These are phyloP conservation scores for Gastrolobium villosum DNA, from an alignment of 306 rosid species.

Conservation along the genomic window DNA sequence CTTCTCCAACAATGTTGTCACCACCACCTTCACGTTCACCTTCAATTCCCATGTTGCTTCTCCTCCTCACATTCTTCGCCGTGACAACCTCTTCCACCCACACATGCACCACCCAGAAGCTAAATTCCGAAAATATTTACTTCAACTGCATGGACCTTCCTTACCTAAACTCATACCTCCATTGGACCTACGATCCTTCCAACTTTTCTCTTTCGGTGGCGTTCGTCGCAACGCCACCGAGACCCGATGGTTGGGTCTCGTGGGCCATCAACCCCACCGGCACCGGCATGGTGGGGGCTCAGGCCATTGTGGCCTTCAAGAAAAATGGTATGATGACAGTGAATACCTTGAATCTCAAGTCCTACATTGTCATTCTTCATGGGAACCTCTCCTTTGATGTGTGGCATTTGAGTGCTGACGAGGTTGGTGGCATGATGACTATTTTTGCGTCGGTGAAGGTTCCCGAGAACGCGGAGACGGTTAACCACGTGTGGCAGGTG, in stretches of 20 bases:
- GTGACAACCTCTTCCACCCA: slow-evolving; percentile 47
- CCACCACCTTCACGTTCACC: background rate
- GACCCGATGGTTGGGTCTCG: slow-evolving; percentile 63
- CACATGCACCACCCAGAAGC: slow-evolving; percentile 64
- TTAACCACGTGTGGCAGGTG: slow-evolving; percentile 70
- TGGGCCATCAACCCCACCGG: slow-evolving; percentile 78
- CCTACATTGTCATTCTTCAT: slow-evolving; percentile 20
- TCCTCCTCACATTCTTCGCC: slow-evolving; percentile 25
- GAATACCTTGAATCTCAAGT: slow-evolving; percentile 53
- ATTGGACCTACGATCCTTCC: slow-evolving; percentile 61
- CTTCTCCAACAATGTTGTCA: slow-evolving; percentile 49
- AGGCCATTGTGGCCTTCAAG: slow-evolving; percentile 59
- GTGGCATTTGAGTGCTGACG: slow-evolving; percentile 56
- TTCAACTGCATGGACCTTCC: slow-evolving; percentile 72
- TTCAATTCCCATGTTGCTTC: slow-evolving; percentile 10
- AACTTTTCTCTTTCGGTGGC: slow-evolving; percentile 75
- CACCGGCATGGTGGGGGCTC: slow-evolving; percentile 73
- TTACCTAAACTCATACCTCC: slow-evolving; percentile 64
- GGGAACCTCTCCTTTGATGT: slow-evolving; percentile 59
- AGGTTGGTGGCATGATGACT: slow-evolving; percentile 26
- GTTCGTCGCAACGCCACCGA: slow-evolving; percentile 59
- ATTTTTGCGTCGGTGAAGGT: slow-evolving; percentile 55
- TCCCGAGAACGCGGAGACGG: background rate
- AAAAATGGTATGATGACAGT: slow-evolving; percentile 42
- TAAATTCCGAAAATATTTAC: slow-evolving; percentile 53